Percentiles rank a stretch among this genome's conserved stretches.
Conservation (phyloP, 129 eudicot genomes). For the Escallonia rubra region DNA sequence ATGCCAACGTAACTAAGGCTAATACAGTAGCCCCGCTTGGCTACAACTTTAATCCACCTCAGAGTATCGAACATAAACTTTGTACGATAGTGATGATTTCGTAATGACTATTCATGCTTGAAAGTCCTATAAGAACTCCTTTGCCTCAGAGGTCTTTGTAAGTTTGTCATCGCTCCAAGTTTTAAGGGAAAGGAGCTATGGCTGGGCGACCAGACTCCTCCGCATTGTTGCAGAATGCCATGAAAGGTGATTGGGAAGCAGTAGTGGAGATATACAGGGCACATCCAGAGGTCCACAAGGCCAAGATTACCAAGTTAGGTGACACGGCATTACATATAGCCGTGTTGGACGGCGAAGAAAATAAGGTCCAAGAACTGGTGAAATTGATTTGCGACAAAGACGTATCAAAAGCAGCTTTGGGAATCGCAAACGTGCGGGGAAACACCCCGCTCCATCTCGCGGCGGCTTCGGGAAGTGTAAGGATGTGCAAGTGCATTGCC, state of each 20-base stretch:
- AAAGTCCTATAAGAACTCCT: not conserved
- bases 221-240: slow-evolving; percentile 1
- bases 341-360: not conserved
- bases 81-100: not conserved
- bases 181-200: not conserved
- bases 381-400: not conserved
- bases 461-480: slow-evolving; percentile 2
- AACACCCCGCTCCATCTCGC: slow-evolving; percentile 18
- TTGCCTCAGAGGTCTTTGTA: not conserved
- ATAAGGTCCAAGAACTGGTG: not conserved
- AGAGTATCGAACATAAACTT: not conserved
- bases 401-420: not conserved
- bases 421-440: not conserved
- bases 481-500: slow-evolving; percentile 7
- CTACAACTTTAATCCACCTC: too few relatives aligned
- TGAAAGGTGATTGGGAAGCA: slow-evolving; percentile 4
- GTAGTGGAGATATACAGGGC: not conserved
- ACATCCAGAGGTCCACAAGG: not conserved
- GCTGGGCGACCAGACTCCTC: not conserved
- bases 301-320: slow-evolving; percentile 8
- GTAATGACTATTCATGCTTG: not conserved
- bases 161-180: not conserved
- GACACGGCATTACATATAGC: slow-evolving; percentile 12
- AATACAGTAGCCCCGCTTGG: too few relatives aligned
- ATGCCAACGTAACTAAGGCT: too few relatives aligned